Percentiles rank a stretch among this genome's conserved stretches.
These are phyloP conservation scores for Ilex paraguariensis DNA, from an alignment of 305 asterid species.

Conservation along the genomic window DNA sequence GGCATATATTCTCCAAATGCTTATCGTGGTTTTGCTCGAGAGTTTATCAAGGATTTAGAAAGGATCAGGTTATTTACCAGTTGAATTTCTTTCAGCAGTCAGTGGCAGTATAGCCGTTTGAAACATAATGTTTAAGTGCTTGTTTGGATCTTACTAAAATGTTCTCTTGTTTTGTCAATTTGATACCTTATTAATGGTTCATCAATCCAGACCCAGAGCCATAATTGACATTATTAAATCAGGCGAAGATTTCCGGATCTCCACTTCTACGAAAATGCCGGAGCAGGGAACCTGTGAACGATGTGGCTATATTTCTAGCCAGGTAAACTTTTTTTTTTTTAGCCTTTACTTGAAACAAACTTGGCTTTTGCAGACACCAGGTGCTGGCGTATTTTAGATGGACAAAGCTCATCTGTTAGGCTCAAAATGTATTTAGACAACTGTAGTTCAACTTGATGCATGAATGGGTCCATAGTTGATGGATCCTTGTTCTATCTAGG, in stretches of 20 bases:
- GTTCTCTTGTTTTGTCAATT: neutral
- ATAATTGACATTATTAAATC: conserved; percentile 88
- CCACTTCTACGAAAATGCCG: conserved; percentile 89
- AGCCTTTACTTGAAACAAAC: neutral
- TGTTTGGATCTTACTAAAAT: too few species aligned
- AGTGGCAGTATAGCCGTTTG: neutral
- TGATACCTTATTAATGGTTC: conserved; percentile 6
- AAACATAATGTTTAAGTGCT: too few species aligned
- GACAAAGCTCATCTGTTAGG: neutral
- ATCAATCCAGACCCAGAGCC: conserved; percentile 72
- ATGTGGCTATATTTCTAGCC: conserved; percentile 98
- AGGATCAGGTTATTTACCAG: conserved; percentile 58
- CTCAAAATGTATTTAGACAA: neutral
- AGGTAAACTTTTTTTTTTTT: conserved; percentile 35
- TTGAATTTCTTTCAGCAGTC: neutral
- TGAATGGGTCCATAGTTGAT: too few species aligned
- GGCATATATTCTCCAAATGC: conserved; percentile 98
- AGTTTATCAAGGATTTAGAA: conserved; percentile 93
- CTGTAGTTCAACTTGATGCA: neutral
- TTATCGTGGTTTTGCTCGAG: conserved; percentile 97
- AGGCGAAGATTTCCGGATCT: conserved; percentile 94
- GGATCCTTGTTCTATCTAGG: too few species aligned
- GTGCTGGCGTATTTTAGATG: neutral
- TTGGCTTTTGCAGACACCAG: neutral
- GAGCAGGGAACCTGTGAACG: conserved; percentile 92